These are phyloP conservation scores for Botrytis pseudocinerea DNA, from an alignment of 2,329 filamentous ascomycete species.

Conservation along the genomic window DNA sequence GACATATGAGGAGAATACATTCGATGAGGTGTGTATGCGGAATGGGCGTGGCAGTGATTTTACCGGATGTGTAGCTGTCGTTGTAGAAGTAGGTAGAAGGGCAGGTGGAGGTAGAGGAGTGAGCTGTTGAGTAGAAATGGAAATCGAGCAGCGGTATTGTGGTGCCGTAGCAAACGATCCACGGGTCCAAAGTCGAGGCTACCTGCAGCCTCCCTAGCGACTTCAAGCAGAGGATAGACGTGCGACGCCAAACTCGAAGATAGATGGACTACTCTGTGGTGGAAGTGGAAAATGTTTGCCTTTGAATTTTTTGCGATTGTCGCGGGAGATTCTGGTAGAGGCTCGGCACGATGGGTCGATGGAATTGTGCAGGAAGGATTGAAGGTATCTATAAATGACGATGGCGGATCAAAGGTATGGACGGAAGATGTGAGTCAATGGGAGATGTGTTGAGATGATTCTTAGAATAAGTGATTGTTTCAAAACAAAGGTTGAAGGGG, in stretches of 20 bases:
- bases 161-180: conserved; percentile 7
- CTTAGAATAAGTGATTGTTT: conserved; percentile 33
- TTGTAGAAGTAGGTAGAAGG: background rate
- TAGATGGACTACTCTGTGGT: conserved; percentile 14
- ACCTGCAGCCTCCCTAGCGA: conserved; percentile 38
- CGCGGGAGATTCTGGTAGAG: conserved; percentile 30
- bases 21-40: conserved; percentile 19
- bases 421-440: conserved; percentile 32
- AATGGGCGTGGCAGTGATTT: background rate
- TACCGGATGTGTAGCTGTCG: background rate
- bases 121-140: background rate
- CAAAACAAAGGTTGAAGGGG: conserved; percentile 33
- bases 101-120: background rate
- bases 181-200: conserved; percentile 34
- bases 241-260: conserved; percentile 27
- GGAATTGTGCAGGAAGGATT: conserved; percentile 25
- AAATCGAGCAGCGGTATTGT: conserved; percentile 10
- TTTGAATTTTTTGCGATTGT: conserved; percentile 25
- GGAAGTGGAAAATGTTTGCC: conserved; percentile 6
- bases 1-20: conserved; percentile 36
- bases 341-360: conserved; percentile 26
- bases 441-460: conserved; percentile 31
- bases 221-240: conserved; percentile 27
- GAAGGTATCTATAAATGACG: conserved; percentile 30
- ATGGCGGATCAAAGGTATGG: conserved; percentile 25